Evolutionary conservation across 176 grass and related monocot species (phyloP).

Genomic region (Lolium multiflorum): DNA sequence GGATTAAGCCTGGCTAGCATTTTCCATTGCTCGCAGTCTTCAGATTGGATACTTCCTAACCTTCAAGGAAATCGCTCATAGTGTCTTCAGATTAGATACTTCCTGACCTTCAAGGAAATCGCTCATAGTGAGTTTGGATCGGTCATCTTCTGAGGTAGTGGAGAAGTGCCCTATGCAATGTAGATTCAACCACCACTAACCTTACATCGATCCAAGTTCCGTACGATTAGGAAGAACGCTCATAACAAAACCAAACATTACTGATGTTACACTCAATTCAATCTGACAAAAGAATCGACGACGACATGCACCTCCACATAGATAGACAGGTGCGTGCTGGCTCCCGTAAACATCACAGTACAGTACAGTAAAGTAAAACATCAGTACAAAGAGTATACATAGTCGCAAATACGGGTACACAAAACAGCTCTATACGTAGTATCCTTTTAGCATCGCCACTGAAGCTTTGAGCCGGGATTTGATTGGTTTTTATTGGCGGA

Average conservation of each 20-base stretch:
- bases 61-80: too few relatives aligned
- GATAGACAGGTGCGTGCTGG: constrained; percentile 12
- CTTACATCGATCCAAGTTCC: too few relatives aligned
- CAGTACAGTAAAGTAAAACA: not conserved
- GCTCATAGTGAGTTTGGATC: too few relatives aligned
- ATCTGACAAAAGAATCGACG: constrained; percentile 40
- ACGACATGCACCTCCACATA: constrained; percentile 29
- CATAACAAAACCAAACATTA: not conserved
- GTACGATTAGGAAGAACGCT: not conserved
- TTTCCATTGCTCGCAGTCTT: too few relatives aligned
- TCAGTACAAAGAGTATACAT: not conserved
- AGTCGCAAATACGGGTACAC: too few relatives aligned
- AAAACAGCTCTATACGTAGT: not conserved
- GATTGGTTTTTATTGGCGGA: not conserved
- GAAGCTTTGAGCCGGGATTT: constrained; percentile 17
- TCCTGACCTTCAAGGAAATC: too few relatives aligned
- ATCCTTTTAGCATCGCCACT: not conserved
- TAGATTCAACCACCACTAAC: too few relatives aligned
- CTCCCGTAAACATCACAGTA: constrained; percentile 6
- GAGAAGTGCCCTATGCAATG: too few relatives aligned
- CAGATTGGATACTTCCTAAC: too few relatives aligned
- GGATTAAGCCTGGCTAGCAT: too few relatives aligned
- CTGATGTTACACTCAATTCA: constrained; percentile 12
- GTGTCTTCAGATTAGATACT: too few relatives aligned
- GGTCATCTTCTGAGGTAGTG: too few relatives aligned